Evolutionary conservation across 257 asterid genomes (phyloP), one percentile per base, ranked within the genome.

Genomic region (Leptodermis oblonga): DNA sequence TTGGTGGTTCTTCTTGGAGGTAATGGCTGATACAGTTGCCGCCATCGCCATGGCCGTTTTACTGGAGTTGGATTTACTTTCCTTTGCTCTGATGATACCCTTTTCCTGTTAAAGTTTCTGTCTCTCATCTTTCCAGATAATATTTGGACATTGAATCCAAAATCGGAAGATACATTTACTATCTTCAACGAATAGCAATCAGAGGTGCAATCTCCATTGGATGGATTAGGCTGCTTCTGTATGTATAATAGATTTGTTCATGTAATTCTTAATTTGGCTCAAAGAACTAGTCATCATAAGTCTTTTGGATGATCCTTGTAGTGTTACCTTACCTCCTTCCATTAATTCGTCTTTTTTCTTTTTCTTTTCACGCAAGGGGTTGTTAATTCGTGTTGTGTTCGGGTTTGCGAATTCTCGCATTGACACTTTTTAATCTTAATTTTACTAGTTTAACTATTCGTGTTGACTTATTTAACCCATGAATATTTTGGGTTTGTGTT

Each of bases 1-100:
- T 94, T 20, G 99, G 99, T 69, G 97, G 96, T 69, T 87, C 97
- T 8, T 70, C 85, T 7, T 94, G 99, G 99, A 87, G 97, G 85
- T 94, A 80, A 82, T 7, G 9, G 46, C 46, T 7, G 11, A 52
- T 2, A 12, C 34, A 4, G 28, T 23, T 36, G 64, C 69, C n/a
- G 5, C 28, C 23, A 30, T 7, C 30, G 17, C 18, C 42, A 1
- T 48, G 53, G 42, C 9, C 62, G 9, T 10, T 4, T 23, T 14
- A 4, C 46, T 7, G 33, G 51, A 4, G 49, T 10, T 15, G 9
- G 68, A 43, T 45, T 9, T 22, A 15, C 41, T 33, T 31, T 23
- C 53, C 56, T 69, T 9, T 10, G 45, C 17, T 45, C 31, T 43
- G 39, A 10, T 54, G 52, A 39, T 12, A 31, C 5, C 23, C 10